Base-by-base conservation (phyloP, 169 alveolate species). In the Babesia ovata region DNA sequence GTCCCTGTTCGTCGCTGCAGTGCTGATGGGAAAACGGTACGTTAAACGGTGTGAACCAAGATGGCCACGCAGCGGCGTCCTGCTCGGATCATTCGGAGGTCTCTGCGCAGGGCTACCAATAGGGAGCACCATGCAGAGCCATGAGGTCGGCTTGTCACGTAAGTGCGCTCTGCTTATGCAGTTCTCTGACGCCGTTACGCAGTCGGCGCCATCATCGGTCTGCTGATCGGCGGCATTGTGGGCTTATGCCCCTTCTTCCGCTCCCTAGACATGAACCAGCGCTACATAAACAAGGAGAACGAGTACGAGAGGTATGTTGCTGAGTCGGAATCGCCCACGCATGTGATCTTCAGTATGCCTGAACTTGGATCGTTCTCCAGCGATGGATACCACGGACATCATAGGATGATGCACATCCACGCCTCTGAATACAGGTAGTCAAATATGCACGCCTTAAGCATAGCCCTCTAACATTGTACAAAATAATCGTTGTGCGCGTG, bases 211-310 rank as follows among this genome's bases (percentile, higher is more conserved):
- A 56, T 76, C 16, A 42, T 76, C 7, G 78, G 78, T 2, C 42
- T 65, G 0, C 59, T 69, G 44, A 63, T 70, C n/a, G 86, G 86
- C 9, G 52, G 62, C 24, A 69, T 65, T 12, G 26, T 76, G 60
- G 86, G 86, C 21, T 19, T 76, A 12, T 54, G 62, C 63, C 86
- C 86, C n/a, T 60, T 76, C 72, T 76, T 65, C 86, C 26, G 44
- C 63, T 9, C 36, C 45, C 49, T 76, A 63, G 79, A 76, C 8
- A 63, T 69, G 67, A 76, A 76, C 62, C 84, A 75, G 69, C 82
- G 84, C 33, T 75, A 75, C 58, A 45, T 65, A 70, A 61, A 75
- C 70, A 63, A 60, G 42, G 63, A 75, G 36, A 28, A 57, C 54
- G 69, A 45, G 66, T 57, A 66, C 29, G 79, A 79, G 44, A 75